phyloP scores from a whole-genome alignment of 306 rosid species.

The Pueraria montana region DNA sequence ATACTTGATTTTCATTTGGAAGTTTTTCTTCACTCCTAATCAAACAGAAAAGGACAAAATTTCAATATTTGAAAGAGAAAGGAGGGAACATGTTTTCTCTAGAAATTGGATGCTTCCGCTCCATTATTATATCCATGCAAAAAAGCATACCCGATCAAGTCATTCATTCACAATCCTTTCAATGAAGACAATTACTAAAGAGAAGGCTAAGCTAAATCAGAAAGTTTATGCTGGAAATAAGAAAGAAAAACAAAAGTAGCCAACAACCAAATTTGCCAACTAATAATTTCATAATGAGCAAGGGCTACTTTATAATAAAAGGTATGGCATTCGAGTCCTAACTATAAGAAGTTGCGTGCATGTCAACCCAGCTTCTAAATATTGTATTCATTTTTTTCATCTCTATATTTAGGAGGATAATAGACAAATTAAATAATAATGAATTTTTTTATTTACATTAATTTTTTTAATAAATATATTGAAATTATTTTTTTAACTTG shows the following conservation, averaged over 20 bases:
- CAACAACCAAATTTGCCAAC: neutral
- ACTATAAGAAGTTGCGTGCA: neutral
- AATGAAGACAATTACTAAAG: slow-evolving; percentile 4
- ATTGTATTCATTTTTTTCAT: neutral
- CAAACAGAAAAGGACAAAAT: slow-evolving; percentile 40
- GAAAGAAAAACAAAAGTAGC: neutral
- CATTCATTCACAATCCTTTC: slow-evolving; percentile 18
- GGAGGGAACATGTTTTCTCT: slow-evolving; percentile 39
- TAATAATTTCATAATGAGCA: neutral
- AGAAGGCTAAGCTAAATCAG: neutral
- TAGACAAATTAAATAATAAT: neutral
- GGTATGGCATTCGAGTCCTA: too few relatives aligned
- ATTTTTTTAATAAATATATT: too few relatives aligned
- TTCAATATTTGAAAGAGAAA: slow-evolving; percentile 47
- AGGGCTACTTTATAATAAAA: neutral
- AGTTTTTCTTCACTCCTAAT: slow-evolving; percentile 16
- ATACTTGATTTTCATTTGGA: neutral
- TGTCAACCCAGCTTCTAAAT: slow-evolving; percentile 11
- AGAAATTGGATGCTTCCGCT: slow-evolving; percentile 18
- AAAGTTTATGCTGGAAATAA: neutral
- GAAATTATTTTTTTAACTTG: neutral
- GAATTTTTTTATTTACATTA: neutral
- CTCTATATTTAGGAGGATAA: neutral
- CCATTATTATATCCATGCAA: slow-evolving; percentile 30
- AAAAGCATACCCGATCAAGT: neutral